Base-by-base conservation (phyloP, 2,329 filamentous ascomycete species). In the Ceratocystis lukuohia region DNA sequence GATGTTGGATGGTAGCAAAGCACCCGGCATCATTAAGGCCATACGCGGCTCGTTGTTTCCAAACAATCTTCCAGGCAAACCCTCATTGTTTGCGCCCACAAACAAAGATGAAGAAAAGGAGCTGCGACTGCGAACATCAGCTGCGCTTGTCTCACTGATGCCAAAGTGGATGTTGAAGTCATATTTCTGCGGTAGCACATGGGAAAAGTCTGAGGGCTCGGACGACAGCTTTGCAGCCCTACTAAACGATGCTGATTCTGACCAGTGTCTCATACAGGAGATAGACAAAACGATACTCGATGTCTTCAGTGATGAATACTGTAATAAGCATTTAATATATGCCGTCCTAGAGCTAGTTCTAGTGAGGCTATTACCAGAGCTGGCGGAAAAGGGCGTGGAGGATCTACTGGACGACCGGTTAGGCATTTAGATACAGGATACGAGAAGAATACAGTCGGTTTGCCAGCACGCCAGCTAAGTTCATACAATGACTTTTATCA, bases 311-410 rank as follows among this genome's bases (percentile, higher is more conserved):
- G 91, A 96, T 75, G 80, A 82, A 64, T 96, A 96, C 76, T 88
- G 91, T 76, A 99, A 99, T 77, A 95, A 92, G 77, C 91, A 96
- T 76, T 78, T 97, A 41, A 78, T 96, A 71, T 96, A 96, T 73
- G 81, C 84, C 57, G 80, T 94, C 61, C 77, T 97, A 44, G 94
- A 99, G 76, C 76, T 93, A 67, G 74, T 96, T 1, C 79, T 96
- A n/a, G 83, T 91, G 66, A 84, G 88, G 70, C 75, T 97, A 69
- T 83, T 96, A 73, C 94, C 94, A 3, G 94, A 99, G 77, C 74
- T 97, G 71, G 81, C 81, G 65, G 88, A 90, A 71, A 85, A 84
- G 73, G 84, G 85, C 46, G 82, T 90, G 37, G 79, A 80, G 66
- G 88, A 91, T 71, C 76, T 96, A 66, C 84, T 88, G 82, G 86